Percentiles rank a stretch among this genome's conserved stretches.
Evolutionary conservation across 1,139 yeast species (phyloP).

Genomic region (Geotrichum cucujoidarum): DNA sequence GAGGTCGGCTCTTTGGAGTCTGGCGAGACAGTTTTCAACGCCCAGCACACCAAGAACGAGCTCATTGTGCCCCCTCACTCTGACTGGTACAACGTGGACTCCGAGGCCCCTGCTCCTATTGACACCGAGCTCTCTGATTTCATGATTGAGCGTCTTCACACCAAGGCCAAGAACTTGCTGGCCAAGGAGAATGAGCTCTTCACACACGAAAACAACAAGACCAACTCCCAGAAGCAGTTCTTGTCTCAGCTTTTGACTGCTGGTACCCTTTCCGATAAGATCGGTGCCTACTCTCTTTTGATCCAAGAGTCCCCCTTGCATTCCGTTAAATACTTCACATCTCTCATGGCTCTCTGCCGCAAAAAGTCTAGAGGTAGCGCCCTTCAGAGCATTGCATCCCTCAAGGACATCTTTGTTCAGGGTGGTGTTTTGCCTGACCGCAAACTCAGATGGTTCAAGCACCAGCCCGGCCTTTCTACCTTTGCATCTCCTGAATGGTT

Average conservation of each 20-base stretch:
- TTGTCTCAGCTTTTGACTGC: conserved; percentile 81
- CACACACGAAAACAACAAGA: conserved; percentile 70
- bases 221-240: conserved; percentile 81
- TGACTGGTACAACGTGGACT: conserved; percentile 67
- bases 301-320: conserved; percentile 95
- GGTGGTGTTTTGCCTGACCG: conserved; percentile 75
- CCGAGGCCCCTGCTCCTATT: conserved; percentile 38
- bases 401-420: conserved; percentile 72
- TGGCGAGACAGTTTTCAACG: conserved; percentile 12
- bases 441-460: conserved; percentile 72
- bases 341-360: conserved; percentile 69
- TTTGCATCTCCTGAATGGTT: conserved; percentile 43
- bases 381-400: conserved; percentile 80
- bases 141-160: conserved; percentile 53
- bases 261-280: conserved; percentile 95
- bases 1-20: conserved; percentile 12
- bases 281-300: conserved; percentile 85
- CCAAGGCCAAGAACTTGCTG: conserved; percentile 61
- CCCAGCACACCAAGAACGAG: conserved; percentile 37
- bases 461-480: conserved; percentile 55
- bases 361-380: conserved; percentile 94
- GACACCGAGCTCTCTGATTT: conserved; percentile 44
- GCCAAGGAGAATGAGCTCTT: conserved; percentile 69
- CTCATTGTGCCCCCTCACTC: conserved; percentile 58
- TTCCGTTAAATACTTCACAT: conserved; percentile 77